Percentiles rank a stretch among this genome's conserved stretches.
Evolutionary conservation across 139 green algal genomes (phyloP).

Genomic region (Microglena sp.): DNA sequence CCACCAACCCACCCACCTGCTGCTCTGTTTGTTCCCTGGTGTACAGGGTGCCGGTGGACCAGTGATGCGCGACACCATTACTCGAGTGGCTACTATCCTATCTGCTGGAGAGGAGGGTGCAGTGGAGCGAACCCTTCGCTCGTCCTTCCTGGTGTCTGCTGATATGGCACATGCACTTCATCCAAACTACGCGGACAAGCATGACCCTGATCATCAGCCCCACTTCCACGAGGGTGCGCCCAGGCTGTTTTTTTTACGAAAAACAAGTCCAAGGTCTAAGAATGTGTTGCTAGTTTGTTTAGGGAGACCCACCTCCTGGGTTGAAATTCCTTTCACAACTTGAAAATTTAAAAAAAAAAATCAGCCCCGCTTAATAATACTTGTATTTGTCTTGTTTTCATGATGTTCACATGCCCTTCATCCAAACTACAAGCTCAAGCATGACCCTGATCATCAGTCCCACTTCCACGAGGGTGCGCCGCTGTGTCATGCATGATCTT

Average conservation of each 20-base stretch:
- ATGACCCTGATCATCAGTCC: slow-evolving; percentile 58
- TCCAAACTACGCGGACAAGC: slow-evolving; percentile 77
- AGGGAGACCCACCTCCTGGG: too few relatives aligned
- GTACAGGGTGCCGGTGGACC: slow-evolving; percentile 68
- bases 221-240: slow-evolving; percentile 57
- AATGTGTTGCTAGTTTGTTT: too few relatives aligned
- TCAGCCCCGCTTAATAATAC: too few relatives aligned
- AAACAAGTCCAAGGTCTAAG: not conserved
- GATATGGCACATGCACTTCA: slow-evolving; percentile 97
- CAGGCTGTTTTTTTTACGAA: not conserved
- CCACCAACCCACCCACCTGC: too few relatives aligned
- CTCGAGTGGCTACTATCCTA: slow-evolving; percentile 48
- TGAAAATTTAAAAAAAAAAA: too few relatives aligned
- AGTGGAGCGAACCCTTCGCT: slow-evolving; percentile 41
- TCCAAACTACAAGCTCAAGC: slow-evolving; percentile 76
- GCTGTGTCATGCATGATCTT: too few relatives aligned
- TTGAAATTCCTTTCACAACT: too few relatives aligned
- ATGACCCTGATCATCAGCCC: slow-evolving; percentile 59
- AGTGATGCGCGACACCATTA: slow-evolving; percentile 85
- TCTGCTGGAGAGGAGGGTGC: slow-evolving; percentile 40
- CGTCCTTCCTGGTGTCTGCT: slow-evolving; percentile 69
- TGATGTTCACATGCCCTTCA: slow-evolving; percentile 91
- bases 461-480: slow-evolving; percentile 63
- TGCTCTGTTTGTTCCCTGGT: not conserved
- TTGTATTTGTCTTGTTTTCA: too few relatives aligned